Percentiles rank a stretch among this genome's conserved stretches.
These are phyloP conservation scores for Cucumis melo DNA, from an alignment of 306 rosid genomes.

Conservation along the genomic window DNA sequence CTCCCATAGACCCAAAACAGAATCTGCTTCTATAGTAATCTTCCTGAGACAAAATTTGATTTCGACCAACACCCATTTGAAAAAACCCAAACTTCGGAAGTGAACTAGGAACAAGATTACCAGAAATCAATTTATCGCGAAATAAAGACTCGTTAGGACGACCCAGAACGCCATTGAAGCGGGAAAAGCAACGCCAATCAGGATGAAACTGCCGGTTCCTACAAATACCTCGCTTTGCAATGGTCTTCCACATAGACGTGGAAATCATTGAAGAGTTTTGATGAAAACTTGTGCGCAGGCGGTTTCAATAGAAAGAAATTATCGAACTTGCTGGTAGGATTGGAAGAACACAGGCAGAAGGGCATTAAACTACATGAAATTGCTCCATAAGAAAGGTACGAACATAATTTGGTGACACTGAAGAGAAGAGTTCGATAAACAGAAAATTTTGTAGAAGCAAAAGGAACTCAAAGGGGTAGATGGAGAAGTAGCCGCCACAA, in stretches of 20 bases:
- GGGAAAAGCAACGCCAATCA: constrained; percentile 12
- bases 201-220: constrained; percentile 13
- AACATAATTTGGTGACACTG: background rate
- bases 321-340: constrained; percentile 14
- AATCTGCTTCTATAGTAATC: background rate
- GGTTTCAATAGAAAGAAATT: constrained; percentile 6
- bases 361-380: constrained; percentile 32
- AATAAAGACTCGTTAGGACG: constrained; percentile 5
- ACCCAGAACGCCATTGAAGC: constrained; percentile 16
- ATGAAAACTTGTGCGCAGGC: background rate
- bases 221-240: constrained; percentile 33
- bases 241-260: constrained; percentile 52
- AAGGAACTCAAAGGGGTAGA: constrained; percentile 12
- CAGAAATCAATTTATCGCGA: constrained; percentile 5
- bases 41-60: background rate
- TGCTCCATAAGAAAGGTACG: background rate
- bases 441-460: constrained; percentile 1
- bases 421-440: background rate
- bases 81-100: constrained; percentile 7
- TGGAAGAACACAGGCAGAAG: constrained; percentile 16
- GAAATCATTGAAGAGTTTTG: constrained; percentile 24
- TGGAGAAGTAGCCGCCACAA: constrained; percentile 4
- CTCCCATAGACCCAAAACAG: constrained; percentile 14
- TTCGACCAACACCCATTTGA: constrained; percentile 7
- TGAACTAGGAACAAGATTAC: constrained; percentile 12